phyloP scores from a whole-genome alignment of 441 rosid species.

The Populus trichocarpa region DNA sequence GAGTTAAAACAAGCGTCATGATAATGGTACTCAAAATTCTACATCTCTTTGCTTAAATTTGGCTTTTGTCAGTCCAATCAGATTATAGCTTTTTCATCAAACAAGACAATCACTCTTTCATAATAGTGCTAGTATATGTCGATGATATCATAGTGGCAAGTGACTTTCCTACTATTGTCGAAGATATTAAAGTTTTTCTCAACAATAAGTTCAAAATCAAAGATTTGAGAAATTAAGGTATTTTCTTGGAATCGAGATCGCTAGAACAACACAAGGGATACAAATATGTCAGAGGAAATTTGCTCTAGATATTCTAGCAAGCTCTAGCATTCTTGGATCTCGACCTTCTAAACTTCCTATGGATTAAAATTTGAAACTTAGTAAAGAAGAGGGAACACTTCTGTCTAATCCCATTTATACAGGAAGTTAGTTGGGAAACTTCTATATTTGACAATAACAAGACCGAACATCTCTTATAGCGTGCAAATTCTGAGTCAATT shows the following conservation, averaged over 20 bases:
- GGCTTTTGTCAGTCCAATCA: neutral
- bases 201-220: neutral
- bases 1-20: neutral
- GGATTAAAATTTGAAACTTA: neutral
- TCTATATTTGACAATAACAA: neutral
- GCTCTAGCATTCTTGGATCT: neutral
- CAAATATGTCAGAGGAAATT: neutral
- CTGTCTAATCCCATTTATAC: neutral
- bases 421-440: neutral
- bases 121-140: rapidly evolving
- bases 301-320: neutral
- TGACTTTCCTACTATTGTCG: no score
- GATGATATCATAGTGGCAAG: no score
- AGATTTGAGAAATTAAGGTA: neutral
- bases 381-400: neutral
- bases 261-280: neutral
- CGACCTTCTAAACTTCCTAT: neutral
- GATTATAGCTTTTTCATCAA: no score
- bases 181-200: neutral
- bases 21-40: neutral
- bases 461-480: neutral
- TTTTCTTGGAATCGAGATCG: neutral
- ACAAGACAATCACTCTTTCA: no score
- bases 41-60: neutral
- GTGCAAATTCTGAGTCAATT: neutral